Conservation (phyloP, 345 rosid species). For the Brassica rapa region DNA sequence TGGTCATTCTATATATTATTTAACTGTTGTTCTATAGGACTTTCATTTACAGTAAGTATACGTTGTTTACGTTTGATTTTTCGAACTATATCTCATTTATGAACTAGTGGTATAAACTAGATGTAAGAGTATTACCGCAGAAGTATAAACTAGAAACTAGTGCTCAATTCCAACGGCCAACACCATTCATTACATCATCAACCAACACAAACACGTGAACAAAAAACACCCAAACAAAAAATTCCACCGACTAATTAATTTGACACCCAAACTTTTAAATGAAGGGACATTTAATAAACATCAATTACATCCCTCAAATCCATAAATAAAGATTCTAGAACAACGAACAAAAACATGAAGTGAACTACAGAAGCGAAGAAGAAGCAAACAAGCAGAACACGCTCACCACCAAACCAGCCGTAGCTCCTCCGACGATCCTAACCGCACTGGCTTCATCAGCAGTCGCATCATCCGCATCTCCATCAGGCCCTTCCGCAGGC, state of each 20-base stretch:
- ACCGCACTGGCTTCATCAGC: conserved; percentile 60
- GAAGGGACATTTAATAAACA: conserved; percentile 22
- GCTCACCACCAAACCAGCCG: conserved; percentile 46
- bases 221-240: not conserved
- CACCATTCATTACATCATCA: conserved; percentile 28
- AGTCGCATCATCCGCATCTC: conserved; percentile 50
- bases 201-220: conserved; percentile 28
- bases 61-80: not conserved
- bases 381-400: conserved; percentile 43
- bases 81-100: no score
- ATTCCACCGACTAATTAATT: conserved; percentile 30
- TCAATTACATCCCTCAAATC: conserved; percentile 31
- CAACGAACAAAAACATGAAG: conserved; percentile 1
- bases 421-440: conserved; percentile 41
- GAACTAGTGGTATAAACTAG: not conserved
- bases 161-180: not conserved
- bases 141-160: not conserved
- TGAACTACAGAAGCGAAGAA: conserved; percentile 37
- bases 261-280: conserved; percentile 11
- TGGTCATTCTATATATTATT: not conserved
- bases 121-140: not conserved
- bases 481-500: conserved; percentile 71
- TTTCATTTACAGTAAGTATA: not conserved
- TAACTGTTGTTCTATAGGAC: not conserved
- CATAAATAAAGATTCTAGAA: conserved; percentile 20